These are phyloP conservation scores for Stagonosporopsis tanaceti DNA, from an alignment of 2,329 filamentous ascomycete genomes.

Conservation along the genomic window DNA sequence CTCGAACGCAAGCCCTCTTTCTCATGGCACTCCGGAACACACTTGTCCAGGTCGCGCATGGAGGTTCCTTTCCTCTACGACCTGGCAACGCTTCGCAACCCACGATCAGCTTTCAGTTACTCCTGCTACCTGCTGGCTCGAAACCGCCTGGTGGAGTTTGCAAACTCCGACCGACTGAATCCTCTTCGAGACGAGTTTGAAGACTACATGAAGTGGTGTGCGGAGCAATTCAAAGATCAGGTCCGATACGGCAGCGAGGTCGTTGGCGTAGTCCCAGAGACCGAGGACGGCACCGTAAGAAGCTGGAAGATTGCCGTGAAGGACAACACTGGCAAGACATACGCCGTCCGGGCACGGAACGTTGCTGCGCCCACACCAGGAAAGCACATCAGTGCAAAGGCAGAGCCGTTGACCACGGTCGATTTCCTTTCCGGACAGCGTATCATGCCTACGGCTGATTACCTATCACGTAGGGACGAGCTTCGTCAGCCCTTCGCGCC, in stretches of 20 bases:
- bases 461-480: slow-evolving; percentile 41
- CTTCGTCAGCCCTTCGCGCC: slow-evolving; percentile 39
- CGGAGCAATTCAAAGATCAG: slow-evolving; percentile 43
- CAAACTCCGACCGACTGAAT: slow-evolving; percentile 49
- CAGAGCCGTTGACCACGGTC: slow-evolving; percentile 33
- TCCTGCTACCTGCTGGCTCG: slow-evolving; percentile 44
- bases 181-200: slow-evolving; percentile 50
- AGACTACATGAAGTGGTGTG: slow-evolving; percentile 50
- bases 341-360: slow-evolving; percentile 36
- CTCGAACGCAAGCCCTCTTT: slow-evolving; percentile 45
- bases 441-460: slow-evolving; percentile 45
- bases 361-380: slow-evolving; percentile 40
- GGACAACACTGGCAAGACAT: slow-evolving; percentile 34
- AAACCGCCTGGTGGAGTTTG: slow-evolving; percentile 45
- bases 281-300: slow-evolving; percentile 25
- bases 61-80: slow-evolving; percentile 47
- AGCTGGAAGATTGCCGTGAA: slow-evolving; percentile 42
- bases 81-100: slow-evolving; percentile 47
- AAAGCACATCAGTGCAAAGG: slow-evolving; percentile 20
- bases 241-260: slow-evolving; percentile 45
- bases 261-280: slow-evolving; percentile 39
- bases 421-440: slow-evolving; percentile 45
- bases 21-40: slow-evolving; percentile 41
- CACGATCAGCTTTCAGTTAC: slow-evolving; percentile 47
- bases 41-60: slow-evolving; percentile 46